Evolutionary conservation across 345 rosid genomes (phyloP).

Genomic region (Gossypium raimondii): DNA sequence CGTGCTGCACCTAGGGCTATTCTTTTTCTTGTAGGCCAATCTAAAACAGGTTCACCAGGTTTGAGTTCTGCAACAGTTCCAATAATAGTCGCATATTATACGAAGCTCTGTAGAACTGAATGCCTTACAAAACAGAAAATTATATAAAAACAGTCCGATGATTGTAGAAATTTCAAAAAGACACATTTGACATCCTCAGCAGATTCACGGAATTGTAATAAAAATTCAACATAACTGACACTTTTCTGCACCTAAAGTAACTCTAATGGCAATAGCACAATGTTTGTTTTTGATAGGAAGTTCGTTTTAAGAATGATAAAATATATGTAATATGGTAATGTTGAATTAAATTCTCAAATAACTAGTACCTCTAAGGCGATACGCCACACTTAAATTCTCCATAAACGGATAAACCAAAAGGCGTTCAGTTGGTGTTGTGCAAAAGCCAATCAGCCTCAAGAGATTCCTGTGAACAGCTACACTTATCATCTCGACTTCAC

Average conservation of each 20-base stretch:
- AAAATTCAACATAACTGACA: too few relatives aligned
- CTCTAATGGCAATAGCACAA: too few relatives aligned
- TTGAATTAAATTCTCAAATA: neutral
- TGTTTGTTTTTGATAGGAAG: too few relatives aligned
- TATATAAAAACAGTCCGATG: too few relatives aligned
- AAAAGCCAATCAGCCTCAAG: conserved; percentile 80
- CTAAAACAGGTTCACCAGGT: conserved; percentile 72
- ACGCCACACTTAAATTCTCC: conserved; percentile 91
- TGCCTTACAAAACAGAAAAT: neutral
- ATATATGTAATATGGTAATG: neutral
- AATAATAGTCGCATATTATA: conserved; percentile 1
- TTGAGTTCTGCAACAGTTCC: conserved; percentile 59
- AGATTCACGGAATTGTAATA: too few relatives aligned
- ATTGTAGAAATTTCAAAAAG: too few relatives aligned
- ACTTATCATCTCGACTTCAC: conserved; percentile 97
- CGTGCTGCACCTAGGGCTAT: conserved; percentile 93
- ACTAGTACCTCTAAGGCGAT: conserved; percentile 72
- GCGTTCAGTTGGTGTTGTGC: conserved; percentile 90
- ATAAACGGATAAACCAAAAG: conserved; percentile 88
- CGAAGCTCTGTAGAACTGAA: neutral
- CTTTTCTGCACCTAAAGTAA: too few relatives aligned
- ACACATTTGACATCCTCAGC: too few relatives aligned
- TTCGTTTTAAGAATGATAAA: too few relatives aligned
- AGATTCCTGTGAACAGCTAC: conserved; percentile 95
- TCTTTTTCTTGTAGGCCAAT: conserved; percentile 77